Conservation (phyloP, 2,329 filamentous ascomycete species). For the Aschersonia sp. region DNA sequence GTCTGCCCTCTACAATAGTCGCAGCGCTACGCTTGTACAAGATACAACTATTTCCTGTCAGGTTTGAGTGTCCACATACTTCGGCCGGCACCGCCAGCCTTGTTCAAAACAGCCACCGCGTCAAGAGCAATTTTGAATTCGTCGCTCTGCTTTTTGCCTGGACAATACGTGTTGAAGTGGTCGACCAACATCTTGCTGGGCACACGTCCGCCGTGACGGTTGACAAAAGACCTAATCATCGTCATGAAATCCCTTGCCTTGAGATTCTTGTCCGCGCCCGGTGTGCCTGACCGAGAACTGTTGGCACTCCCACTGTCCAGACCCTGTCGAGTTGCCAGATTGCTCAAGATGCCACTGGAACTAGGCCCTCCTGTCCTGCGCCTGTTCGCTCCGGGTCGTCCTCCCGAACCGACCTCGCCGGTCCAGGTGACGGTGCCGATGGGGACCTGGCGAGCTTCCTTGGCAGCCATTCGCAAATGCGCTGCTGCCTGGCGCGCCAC, state of each 20-base stretch:
- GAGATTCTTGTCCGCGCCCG: slow-evolving; percentile 23
- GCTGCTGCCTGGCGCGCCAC: slow-evolving; percentile 66
- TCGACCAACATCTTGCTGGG: slow-evolving; percentile 78
- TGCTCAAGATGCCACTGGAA: slow-evolving; percentile 39
- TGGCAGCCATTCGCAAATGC: slow-evolving; percentile 57
- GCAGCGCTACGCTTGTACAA: no score
- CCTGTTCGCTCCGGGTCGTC: slow-evolving; percentile 46
- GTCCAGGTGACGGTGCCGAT: slow-evolving; percentile 91
- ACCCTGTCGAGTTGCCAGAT: slow-evolving; percentile 43
- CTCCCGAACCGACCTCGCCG: slow-evolving; percentile 64
- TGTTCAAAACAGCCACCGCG: slow-evolving; percentile 58
- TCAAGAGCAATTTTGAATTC: slow-evolving; percentile 76
- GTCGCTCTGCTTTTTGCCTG: slow-evolving; percentile 46
- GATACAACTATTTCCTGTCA: slow-evolving; percentile 8
- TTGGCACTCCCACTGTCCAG: slow-evolving; percentile 25
- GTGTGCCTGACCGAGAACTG: slow-evolving; percentile 31
- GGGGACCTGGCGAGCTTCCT: slow-evolving; percentile 57
- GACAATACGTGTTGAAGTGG: slow-evolving; percentile 73
- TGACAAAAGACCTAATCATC: slow-evolving; percentile 68
- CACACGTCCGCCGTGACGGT: slow-evolving; percentile 60
- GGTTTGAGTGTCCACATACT: slow-evolving; percentile 38
- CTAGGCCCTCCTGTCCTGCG: slow-evolving; percentile 34
- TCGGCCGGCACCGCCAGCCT: slow-evolving; percentile 35
- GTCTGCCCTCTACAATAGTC: no score
- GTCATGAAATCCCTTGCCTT: slow-evolving; percentile 48